Percentiles rank a stretch among this genome's conserved stretches.
Evolutionary conservation across 1,284 basidiomycete species (phyloP).

Genomic region (Trichosporon faecale): DNA sequence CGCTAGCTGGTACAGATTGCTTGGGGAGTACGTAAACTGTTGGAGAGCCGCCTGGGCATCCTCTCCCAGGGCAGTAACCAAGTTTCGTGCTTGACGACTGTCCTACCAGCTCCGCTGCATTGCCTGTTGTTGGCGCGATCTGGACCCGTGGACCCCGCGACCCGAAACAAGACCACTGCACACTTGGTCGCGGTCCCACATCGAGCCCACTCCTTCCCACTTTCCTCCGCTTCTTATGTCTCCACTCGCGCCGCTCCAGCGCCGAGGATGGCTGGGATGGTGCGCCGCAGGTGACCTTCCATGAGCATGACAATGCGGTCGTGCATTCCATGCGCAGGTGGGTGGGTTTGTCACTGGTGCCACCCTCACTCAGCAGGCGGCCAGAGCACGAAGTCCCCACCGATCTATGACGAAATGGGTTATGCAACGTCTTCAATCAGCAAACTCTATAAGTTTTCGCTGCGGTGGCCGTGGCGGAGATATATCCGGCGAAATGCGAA

Average conservation of each 20-base stretch:
- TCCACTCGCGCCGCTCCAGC: not conserved
- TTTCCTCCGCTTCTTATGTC: not conserved
- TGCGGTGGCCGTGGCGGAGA: not conserved
- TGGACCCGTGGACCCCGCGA: not conserved
- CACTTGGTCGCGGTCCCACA: not conserved
- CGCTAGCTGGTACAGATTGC: not conserved
- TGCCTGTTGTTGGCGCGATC: not conserved
- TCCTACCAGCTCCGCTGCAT: not conserved
- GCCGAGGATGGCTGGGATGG: slow-evolving; percentile 1
- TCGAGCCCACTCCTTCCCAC: not conserved
- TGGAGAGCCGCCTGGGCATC: not conserved
- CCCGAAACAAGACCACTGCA: not conserved
- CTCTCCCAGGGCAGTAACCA: slow-evolving; percentile 1
- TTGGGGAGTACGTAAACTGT: not conserved
- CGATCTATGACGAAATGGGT: not conserved
- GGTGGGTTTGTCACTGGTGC: not conserved
- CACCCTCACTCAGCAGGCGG: not conserved
- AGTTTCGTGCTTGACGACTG: slow-evolving; percentile 1
- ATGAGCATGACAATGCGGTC: not conserved
- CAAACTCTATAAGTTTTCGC: not conserved
- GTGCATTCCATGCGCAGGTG: not conserved
- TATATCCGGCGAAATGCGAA: not conserved
- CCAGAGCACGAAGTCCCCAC: not conserved
- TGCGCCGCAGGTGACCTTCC: not conserved
- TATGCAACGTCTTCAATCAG: not conserved